A percentile compares a stretch with the other conserved stretches of the same genome.
phyloP scores from a whole-genome alignment of 345 rosid species.

The Isatis tinctoria region DNA sequence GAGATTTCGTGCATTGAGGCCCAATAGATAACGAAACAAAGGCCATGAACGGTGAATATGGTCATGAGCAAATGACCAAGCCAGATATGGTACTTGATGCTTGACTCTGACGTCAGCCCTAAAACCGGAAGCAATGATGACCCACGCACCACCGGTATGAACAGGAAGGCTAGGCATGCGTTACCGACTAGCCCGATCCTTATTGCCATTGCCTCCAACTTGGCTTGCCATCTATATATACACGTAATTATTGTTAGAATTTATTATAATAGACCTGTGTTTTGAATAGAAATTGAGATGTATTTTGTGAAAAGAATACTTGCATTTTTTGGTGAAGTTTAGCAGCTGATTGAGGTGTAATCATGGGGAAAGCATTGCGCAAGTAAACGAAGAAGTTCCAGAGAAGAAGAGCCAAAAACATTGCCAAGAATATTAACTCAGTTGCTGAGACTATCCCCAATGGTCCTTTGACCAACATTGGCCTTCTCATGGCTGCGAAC shows the following conservation, averaged over 20 bases:
- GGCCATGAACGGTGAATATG: constrained; percentile 61
- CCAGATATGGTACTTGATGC: constrained; percentile 93
- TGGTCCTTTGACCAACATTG: constrained; percentile 70
- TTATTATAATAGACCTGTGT: not conserved
- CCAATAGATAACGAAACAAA: constrained; percentile 49
- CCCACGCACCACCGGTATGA: constrained; percentile 77
- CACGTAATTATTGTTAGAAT: not conserved
- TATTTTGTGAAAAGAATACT: constrained; percentile 1
- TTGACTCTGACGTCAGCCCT: constrained; percentile 68
- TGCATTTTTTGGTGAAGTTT: constrained; percentile 37
- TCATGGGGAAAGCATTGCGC: constrained; percentile 29
- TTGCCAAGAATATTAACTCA: constrained; percentile 53
- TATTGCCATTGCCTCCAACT: constrained; percentile 33
- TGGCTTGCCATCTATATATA: constrained; percentile 51
- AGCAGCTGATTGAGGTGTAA: constrained; percentile 41
- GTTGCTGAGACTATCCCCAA: constrained; percentile 62
- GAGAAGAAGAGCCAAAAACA: constrained; percentile 60
- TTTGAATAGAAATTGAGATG: not conserved
- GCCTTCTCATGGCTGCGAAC: constrained; percentile 35
- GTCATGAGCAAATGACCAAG: constrained; percentile 65
- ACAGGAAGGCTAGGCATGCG: constrained; percentile 49
- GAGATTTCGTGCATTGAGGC: constrained; percentile 31
- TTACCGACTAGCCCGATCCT: constrained; percentile 58
- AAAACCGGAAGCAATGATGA: constrained; percentile 67
- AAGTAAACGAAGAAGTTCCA: constrained; percentile 55